Evolutionary conservation across 441 rosid genomes (phyloP).

Genomic region (Gossypium trilobum): DNA sequence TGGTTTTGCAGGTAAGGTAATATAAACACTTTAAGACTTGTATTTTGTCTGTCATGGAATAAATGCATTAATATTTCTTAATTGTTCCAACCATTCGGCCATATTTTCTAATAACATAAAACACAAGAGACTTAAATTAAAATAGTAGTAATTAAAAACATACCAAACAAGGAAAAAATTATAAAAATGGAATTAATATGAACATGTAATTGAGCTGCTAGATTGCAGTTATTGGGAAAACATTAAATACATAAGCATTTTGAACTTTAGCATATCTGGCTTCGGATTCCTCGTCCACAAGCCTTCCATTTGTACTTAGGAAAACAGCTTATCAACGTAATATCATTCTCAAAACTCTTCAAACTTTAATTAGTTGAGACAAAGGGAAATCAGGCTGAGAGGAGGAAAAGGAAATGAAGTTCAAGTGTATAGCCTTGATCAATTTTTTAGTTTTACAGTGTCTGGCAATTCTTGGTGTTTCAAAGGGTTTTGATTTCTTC

Average conservation of each 20-base stretch:
- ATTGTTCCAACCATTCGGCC: background rate
- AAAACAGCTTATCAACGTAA: slow-evolving; percentile 4
- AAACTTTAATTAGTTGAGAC: background rate
- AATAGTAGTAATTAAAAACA: background rate
- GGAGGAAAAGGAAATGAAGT: background rate
- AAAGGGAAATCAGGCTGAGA: background rate
- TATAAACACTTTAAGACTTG: background rate
- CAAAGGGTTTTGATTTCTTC: slow-evolving; percentile 73
- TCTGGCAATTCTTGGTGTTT: slow-evolving; percentile 22
- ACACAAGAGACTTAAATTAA: background rate
- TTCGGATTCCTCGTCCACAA: background rate
- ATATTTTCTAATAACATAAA: background rate
- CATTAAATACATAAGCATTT: background rate
- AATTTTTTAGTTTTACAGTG: slow-evolving; percentile 3
- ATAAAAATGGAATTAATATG: background rate
- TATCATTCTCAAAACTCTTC: background rate
- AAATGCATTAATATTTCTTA: background rate
- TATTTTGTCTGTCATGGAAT: background rate
- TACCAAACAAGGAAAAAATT: background rate
- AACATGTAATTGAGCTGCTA: background rate
- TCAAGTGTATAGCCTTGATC: background rate
- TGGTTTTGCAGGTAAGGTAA: background rate
- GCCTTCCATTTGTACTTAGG: slow-evolving; percentile 20
- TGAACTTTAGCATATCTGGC: background rate
- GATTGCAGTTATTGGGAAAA: background rate